Evolutionary conservation across 345 rosid species (phyloP).

Genomic region (Citrus inodora): DNA sequence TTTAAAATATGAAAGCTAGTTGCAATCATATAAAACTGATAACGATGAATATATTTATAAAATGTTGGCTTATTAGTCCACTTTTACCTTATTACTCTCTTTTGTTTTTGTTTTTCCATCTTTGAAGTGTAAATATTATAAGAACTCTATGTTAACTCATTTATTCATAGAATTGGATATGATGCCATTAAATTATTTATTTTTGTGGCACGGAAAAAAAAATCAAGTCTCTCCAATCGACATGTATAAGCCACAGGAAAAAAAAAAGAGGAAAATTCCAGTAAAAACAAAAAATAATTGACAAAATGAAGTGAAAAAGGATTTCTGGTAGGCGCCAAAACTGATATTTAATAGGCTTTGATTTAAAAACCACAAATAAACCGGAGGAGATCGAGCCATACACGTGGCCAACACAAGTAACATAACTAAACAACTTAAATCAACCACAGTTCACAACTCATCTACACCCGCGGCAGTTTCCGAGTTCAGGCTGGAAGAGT

Average conservation of each 20-base stretch:
- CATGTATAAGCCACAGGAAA: neutral
- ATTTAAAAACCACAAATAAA: constrained; percentile 26
- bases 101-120: no score
- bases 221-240: neutral
- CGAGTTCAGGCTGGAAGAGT: neutral
- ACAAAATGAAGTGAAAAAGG: neutral
- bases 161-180: no score
- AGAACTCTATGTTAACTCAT: no score
- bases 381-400: constrained; percentile 5
- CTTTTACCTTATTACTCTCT: neutral
- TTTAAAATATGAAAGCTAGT: constrained; percentile 14
- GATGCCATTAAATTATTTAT: no score
- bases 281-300: neutral
- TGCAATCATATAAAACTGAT: constrained; percentile 5
- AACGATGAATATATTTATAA: constrained; percentile 8
- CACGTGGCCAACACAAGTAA: constrained; percentile 24
- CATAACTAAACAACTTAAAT: neutral
- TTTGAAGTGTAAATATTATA: no score
- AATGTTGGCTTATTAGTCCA: neutral
- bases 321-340: neutral
- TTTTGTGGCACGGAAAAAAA: neutral
- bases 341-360: neutral
- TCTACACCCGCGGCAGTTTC: neutral
- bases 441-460: neutral
- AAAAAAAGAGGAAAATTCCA: neutral